These are phyloP conservation scores for Neobulgaria alba DNA, from an alignment of 2,329 filamentous ascomycete species.

Conservation along the genomic window DNA sequence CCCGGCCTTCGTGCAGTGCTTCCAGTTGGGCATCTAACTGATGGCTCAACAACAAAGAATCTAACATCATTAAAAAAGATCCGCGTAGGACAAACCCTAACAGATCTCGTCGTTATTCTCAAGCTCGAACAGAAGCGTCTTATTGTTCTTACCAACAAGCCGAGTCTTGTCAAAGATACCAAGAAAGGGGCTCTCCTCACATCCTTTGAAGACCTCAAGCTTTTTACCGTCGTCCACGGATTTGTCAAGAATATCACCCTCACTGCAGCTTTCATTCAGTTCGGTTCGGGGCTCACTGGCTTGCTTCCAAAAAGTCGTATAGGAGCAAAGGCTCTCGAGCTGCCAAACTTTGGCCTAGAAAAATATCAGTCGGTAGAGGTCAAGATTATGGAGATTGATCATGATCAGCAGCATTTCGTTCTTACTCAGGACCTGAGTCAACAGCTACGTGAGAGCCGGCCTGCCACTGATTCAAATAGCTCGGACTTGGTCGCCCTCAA, in stretches of 20 bases:
- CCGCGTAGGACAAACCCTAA: constrained; percentile 72
- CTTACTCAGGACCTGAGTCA: constrained; percentile 46
- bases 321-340: constrained; percentile 55
- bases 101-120: constrained; percentile 76
- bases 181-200: constrained; percentile 65
- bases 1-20: constrained; percentile 71
- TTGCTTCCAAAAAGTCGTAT: constrained; percentile 74
- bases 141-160: constrained; percentile 73
- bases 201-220: constrained; percentile 61
- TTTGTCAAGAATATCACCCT: constrained; percentile 80
- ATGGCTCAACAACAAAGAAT: constrained; percentile 75
- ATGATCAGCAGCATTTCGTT: constrained; percentile 59
- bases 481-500: constrained; percentile 40
- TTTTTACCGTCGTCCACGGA: constrained; percentile 61
- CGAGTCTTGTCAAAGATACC: constrained; percentile 67
- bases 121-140: constrained; percentile 72
- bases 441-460: constrained; percentile 35
- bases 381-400: constrained; percentile 65
- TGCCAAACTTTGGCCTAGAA: constrained; percentile 70
- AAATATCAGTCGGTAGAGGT: constrained; percentile 68
- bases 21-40: constrained; percentile 69
- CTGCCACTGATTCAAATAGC: constrained; percentile 23
- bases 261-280: constrained; percentile 82
- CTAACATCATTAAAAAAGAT: constrained; percentile 71
- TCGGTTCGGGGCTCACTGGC: constrained; percentile 67